Percentiles rank a stretch among this genome's conserved stretches.
These are phyloP conservation scores for Chaetoceros muelleri DNA, from an alignment of 108 stramenopile genomes.

Conservation along the genomic window DNA sequence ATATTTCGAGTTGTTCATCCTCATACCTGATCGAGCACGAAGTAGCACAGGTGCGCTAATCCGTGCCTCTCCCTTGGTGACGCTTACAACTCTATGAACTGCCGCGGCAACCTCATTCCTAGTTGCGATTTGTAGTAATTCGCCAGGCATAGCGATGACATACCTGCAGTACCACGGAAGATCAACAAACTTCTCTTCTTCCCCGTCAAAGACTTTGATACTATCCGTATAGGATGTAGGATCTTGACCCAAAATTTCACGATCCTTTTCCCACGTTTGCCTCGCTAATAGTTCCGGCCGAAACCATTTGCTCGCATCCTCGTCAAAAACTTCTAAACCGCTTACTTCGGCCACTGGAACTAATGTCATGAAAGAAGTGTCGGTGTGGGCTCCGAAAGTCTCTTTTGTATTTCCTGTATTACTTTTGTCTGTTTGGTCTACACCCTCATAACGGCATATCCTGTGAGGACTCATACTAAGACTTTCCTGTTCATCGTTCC, in stretches of 20 bases:
- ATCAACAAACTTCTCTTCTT: conserved; percentile 3
- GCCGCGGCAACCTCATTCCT: conserved; percentile 68
- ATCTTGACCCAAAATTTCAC: conserved; percentile 7
- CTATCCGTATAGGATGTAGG: conserved; percentile 9
- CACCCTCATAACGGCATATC: conserved; percentile 50
- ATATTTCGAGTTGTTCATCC: conserved; percentile 43
- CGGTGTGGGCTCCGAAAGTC: conserved; percentile 73
- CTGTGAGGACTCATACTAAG: conserved; percentile 73
- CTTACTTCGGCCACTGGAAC: conserved; percentile 67
- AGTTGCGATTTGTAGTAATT: conserved; percentile 58
- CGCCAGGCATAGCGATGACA: conserved; percentile 69
- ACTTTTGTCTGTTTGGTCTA: conserved; percentile 7
- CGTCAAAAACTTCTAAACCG: conserved; percentile 75
- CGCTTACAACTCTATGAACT: conserved; percentile 66
- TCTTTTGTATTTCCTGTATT: conserved; percentile 19
- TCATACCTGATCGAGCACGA: conserved; percentile 51
- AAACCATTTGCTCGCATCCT: conserved; percentile 64
- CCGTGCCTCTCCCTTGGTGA: conserved; percentile 21
- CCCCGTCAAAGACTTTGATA: conserved; percentile 14
- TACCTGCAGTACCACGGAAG: conserved; percentile 72
- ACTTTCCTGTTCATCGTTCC: conserved; percentile 33
- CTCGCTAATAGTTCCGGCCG: conserved; percentile 67
- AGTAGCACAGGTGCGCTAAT: conserved; percentile 58
- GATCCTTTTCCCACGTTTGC: conserved; percentile 29
- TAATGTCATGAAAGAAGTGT: conserved; percentile 59